Conservation (phyloP, 768 basidiomycete genomes). For the Scleroderma bovista region DNA sequence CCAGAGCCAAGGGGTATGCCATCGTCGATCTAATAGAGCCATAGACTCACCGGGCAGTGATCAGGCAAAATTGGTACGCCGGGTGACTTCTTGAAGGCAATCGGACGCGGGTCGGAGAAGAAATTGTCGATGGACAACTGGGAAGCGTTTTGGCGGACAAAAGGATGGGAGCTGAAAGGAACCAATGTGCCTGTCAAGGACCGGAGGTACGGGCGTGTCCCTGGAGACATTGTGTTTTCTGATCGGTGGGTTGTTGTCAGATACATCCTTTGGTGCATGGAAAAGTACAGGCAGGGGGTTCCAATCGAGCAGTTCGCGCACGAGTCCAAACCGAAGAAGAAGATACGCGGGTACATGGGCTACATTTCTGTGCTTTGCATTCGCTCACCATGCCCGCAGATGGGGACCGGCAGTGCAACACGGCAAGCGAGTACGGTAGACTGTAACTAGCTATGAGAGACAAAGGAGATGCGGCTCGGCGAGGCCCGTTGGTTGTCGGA, state of each 20-base stretch:
- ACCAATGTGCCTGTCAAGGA: conserved; percentile 64
- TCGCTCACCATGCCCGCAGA: conserved; percentile 30
- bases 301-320: conserved; percentile 59
- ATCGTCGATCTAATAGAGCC: background rate
- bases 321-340: conserved; percentile 65
- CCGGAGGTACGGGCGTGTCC: conserved; percentile 52
- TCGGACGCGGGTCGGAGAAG: conserved; percentile 62
- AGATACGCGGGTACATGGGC: conserved; percentile 64
- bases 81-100: conserved; percentile 62
- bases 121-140: conserved; percentile 64
- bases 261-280: conserved; percentile 83
- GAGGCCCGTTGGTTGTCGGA: no score
- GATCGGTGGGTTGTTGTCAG: conserved; percentile 33
- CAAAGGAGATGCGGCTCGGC: no score
- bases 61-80: conserved; percentile 52
- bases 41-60: conserved; percentile 5
- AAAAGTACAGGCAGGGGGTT: conserved; percentile 61
- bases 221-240: background rate
- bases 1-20: conserved; percentile 22
- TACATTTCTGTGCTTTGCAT: background rate
- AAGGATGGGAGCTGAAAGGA: conserved; percentile 54
- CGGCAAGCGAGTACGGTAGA: conserved; percentile 70
- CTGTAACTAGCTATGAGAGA: background rate
- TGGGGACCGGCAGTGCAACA: conserved; percentile 73
- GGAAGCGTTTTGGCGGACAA: conserved; percentile 65